phyloP scores from a whole-genome alignment of 441 rosid genomes.

The Heliophila coronopifolia region DNA sequence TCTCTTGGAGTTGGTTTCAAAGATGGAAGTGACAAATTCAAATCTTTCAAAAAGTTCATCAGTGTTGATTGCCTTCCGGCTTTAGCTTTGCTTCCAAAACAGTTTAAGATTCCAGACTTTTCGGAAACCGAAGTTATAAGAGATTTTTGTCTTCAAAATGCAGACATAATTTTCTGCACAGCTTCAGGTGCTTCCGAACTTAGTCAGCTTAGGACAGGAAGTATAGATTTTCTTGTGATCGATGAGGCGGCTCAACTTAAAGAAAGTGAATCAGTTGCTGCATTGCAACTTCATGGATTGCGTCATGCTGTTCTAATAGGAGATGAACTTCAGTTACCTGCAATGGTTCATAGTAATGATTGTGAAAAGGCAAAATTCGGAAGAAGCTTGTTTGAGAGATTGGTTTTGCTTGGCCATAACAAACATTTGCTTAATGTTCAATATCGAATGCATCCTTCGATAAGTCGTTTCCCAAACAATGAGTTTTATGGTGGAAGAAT shows the following conservation, averaged over 20 bases:
- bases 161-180: conserved; percentile 38
- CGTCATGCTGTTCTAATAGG: conserved; percentile 37
- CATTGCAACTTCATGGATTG: conserved; percentile 32
- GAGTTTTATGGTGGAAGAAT: conserved; percentile 32
- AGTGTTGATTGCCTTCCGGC: conserved; percentile 3
- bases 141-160: conserved; percentile 26
- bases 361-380: conserved; percentile 22
- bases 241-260: conserved; percentile 41
- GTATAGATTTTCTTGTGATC: conserved; percentile 29
- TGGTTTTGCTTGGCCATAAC: conserved; percentile 23
- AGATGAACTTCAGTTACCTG: conserved; percentile 38
- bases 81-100: conserved; percentile 13
- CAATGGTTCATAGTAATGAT: conserved; percentile 37
- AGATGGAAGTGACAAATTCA: background rate
- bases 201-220: background rate
- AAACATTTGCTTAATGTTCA: conserved; percentile 26
- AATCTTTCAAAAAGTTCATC: background rate
- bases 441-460: conserved; percentile 38
- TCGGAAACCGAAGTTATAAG: background rate
- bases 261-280: background rate
- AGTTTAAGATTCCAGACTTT: background rate
- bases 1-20: background rate
- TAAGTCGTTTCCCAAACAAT: conserved; percentile 35
- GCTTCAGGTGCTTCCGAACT: conserved; percentile 29
- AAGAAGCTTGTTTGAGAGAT: conserved; percentile 45